These are phyloP conservation scores for Amanita jacksonii DNA, from an alignment of 768 basidiomycete species.

Conservation along the genomic window DNA sequence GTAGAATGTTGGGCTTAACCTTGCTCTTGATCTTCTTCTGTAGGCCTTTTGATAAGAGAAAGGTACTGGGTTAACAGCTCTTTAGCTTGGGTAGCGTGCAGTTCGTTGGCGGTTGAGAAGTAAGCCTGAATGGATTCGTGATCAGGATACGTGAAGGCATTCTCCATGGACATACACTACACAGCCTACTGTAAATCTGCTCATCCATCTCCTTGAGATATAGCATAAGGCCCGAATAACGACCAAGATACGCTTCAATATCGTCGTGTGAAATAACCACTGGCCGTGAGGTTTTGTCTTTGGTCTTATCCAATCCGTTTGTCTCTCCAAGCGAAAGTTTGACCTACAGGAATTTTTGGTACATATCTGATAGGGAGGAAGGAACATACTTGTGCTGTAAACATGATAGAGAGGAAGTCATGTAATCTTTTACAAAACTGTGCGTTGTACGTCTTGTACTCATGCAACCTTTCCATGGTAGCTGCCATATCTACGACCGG, in stretches of 20 bases:
- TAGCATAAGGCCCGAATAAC: constrained; percentile 83
- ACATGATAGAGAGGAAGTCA: constrained; percentile 88
- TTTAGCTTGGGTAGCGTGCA: constrained; percentile 78
- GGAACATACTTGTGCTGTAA: constrained; percentile 69
- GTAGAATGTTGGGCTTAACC: constrained; percentile 32
- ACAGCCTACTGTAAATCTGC: constrained; percentile 74
- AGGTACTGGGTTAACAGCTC: constrained; percentile 53
- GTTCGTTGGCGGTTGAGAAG: constrained; percentile 75
- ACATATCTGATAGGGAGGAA: not conserved
- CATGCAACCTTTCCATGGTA: constrained; percentile 85
- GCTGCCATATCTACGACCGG: constrained; percentile 78
- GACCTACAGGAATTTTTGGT: constrained; percentile 31
- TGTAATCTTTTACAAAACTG: constrained; percentile 91
- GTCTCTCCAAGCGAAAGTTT: constrained; percentile 59
- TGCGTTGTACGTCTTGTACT: constrained; percentile 80
- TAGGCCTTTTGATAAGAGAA: constrained; percentile 49
- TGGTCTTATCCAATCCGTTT: constrained; percentile 40
- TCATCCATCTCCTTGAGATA: constrained; percentile 98
- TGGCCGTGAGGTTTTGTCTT: constrained; percentile 35
- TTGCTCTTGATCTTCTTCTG: constrained; percentile 68
- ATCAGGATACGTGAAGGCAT: not conserved
- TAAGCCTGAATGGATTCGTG: constrained; percentile 55
- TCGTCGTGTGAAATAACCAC: constrained; percentile 52
- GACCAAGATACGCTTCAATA: constrained; percentile 76
- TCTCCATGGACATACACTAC: constrained; percentile 52